A percentile compares a stretch with the other conserved stretches of the same genome.
Conservation (phyloP, 306 rosid species). For the Aeschynomene evenia region DNA sequence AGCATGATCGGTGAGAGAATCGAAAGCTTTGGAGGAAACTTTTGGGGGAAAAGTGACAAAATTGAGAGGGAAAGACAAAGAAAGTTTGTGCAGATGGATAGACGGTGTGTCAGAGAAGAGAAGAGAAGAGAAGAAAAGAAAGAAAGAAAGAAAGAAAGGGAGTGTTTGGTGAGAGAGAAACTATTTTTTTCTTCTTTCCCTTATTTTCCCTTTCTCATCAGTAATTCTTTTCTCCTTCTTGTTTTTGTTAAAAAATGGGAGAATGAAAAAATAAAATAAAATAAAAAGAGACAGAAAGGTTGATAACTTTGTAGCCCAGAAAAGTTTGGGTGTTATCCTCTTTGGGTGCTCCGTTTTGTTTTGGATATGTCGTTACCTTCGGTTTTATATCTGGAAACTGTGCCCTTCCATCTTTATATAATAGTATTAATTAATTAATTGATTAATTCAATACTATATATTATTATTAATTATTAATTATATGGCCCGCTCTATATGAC, state of each 20-base stretch:
- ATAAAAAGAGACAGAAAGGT: slow-evolving; percentile 48
- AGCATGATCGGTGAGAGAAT: slow-evolving; percentile 83
- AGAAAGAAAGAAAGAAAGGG: too few species aligned
- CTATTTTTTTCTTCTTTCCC: not conserved
- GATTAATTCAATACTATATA: not conserved
- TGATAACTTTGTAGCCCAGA: slow-evolving; percentile 43
- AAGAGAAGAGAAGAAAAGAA: too few species aligned
- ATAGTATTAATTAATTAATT: not conserved
- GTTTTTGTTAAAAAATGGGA: not conserved
- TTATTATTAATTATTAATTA: too few species aligned
- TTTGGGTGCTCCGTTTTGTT: slow-evolving; percentile 47
- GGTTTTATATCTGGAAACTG: slow-evolving; percentile 26
- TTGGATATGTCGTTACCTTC: slow-evolving; percentile 36
- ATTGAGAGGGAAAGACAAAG: slow-evolving; percentile 41
- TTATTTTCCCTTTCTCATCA: too few species aligned
- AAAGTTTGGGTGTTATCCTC: slow-evolving; percentile 45
- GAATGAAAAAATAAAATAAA: not conserved
- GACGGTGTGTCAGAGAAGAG: slow-evolving; percentile 47
- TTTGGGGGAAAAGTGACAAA: slow-evolving; percentile 58
- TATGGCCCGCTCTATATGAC: not conserved
- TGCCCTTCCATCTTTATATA: not conserved
- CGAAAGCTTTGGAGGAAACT: slow-evolving; percentile 43
- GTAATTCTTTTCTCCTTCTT: not conserved
- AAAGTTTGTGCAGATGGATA: slow-evolving; percentile 47
- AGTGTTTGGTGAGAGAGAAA: slow-evolving; percentile 46